A percentile compares a stretch with the other conserved stretches of the same genome.
Conservation (phyloP, 768 basidiomycete genomes). For the Boletus pseudo-olivaceus region DNA sequence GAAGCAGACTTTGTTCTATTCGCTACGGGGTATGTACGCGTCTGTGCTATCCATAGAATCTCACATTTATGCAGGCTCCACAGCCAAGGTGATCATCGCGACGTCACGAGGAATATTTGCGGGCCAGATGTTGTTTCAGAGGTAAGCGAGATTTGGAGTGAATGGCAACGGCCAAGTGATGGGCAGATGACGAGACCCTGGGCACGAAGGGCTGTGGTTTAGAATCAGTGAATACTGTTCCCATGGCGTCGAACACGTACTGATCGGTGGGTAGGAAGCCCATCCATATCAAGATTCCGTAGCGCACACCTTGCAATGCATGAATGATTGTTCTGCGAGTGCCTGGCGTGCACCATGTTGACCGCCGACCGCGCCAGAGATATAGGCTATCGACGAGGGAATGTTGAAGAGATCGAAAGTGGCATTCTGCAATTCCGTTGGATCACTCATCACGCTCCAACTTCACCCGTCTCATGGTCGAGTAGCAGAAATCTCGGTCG, state of each 20-base stretch:
- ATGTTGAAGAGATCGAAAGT: neutral
- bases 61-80: neutral
- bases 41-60: neutral
- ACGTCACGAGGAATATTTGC: conserved; percentile 38
- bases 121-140: conserved; percentile 41
- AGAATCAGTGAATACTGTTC: conserved; percentile 3
- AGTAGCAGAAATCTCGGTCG: neutral
- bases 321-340: neutral
- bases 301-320: conserved; percentile 3
- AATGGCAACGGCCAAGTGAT: conserved; percentile 56
- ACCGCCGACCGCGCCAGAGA: neutral
- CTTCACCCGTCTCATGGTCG: neutral
- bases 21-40: conserved; percentile 8
- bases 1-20: conserved; percentile 22
- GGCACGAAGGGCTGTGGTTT: conserved; percentile 30
- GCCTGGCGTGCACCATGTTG: neutral
- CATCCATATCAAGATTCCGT: conserved; percentile 10
- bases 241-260: neutral
- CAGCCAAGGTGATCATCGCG: conserved; percentile 42
- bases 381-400: conserved; percentile 4
- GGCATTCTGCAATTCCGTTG: neutral
- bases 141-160: conserved; percentile 50
- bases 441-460: neutral
- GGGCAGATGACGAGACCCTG: conserved; percentile 25
- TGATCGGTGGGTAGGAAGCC: neutral